A percentile compares a stretch with the other conserved stretches of the same genome.
These are phyloP conservation scores for Aspergillus calidoustus DNA, from an alignment of 2,329 filamentous ascomycete species.

Conservation along the genomic window DNA sequence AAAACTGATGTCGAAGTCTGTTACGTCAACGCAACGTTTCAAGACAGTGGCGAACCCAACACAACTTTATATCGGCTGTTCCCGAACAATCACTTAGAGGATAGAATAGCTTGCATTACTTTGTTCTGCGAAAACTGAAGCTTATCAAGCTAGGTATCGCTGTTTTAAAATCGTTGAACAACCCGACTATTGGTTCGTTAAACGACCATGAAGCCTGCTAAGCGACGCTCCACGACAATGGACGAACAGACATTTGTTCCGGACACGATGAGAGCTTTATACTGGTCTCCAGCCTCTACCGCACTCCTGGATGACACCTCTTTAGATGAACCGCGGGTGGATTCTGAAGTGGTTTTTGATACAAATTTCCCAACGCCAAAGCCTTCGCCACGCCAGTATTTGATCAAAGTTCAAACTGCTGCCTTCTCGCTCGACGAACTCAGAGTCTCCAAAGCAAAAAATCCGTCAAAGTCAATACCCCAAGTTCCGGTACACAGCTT, in stretches of 20 bases:
- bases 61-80: constrained; percentile 3
- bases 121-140: not conserved
- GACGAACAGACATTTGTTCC: constrained; percentile 44
- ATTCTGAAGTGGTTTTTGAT: constrained; percentile 39
- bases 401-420: constrained; percentile 46
- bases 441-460: constrained; percentile 29
- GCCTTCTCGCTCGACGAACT: constrained; percentile 47
- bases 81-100: not conserved
- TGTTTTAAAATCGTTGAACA: too few species aligned
- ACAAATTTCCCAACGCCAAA: constrained; percentile 42
- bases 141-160: not conserved
- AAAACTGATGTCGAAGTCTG: constrained; percentile 6
- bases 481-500: constrained; percentile 48
- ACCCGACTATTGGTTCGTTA: too few species aligned
- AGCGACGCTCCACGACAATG: constrained; percentile 35
- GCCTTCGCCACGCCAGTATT: constrained; percentile 43
- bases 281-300: constrained; percentile 36
- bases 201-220: constrained; percentile 15
- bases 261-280: constrained; percentile 44
- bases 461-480: constrained; percentile 34
- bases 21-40: constrained; percentile 25
- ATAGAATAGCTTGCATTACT: not conserved
- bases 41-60: not conserved
- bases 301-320: constrained; percentile 19
- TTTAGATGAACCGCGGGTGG: constrained; percentile 23